Evolutionary conservation across 108 stramenopile species (phyloP).

Genomic region (Skeletonema grethae): DNA sequence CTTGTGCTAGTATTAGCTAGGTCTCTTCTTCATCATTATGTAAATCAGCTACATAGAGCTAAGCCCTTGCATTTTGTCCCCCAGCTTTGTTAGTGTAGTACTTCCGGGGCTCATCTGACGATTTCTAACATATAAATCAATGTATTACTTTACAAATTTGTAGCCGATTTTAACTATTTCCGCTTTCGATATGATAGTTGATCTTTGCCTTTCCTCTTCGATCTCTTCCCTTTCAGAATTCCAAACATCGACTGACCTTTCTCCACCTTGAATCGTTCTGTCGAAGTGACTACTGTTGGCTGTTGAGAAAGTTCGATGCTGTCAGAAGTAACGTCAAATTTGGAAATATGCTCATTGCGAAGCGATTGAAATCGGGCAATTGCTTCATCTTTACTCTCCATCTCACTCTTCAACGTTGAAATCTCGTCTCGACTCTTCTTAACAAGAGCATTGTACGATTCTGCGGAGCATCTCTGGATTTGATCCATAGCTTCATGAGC

Average conservation of each 20-base stretch:
- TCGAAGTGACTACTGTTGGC: slow-evolving; percentile 17
- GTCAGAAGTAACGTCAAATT: slow-evolving; percentile 26
- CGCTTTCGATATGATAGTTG: background rate
- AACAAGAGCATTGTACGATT: slow-evolving; percentile 8
- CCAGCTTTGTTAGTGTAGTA: too few species aligned
- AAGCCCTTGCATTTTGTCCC: too few species aligned
- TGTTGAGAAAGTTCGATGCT: slow-evolving; percentile 12
- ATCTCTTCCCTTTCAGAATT: slow-evolving; percentile 37
- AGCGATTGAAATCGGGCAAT: background rate
- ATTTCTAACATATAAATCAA: background rate
- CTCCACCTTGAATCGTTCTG: slow-evolving; percentile 35
- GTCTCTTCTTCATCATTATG: too few species aligned
- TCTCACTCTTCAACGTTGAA: slow-evolving; percentile 12
- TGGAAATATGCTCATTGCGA: slow-evolving; percentile 1
- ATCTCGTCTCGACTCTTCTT: slow-evolving; percentile 19
- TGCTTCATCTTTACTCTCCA: slow-evolving; percentile 13
- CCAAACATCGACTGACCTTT: slow-evolving; percentile 37
- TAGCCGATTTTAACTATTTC: background rate
- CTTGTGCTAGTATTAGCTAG: too few species aligned
- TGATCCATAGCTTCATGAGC: slow-evolving; percentile 17
- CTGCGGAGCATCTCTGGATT: slow-evolving; percentile 12
- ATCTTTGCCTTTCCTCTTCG: slow-evolving; percentile 37
- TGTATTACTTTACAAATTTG: slow-evolving; percentile 1
- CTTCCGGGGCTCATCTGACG: too few species aligned
- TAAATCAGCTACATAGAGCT: too few species aligned